Conservation (phyloP, 2,329 filamentous ascomycete species). For the Claviceps maximensis region DNA sequence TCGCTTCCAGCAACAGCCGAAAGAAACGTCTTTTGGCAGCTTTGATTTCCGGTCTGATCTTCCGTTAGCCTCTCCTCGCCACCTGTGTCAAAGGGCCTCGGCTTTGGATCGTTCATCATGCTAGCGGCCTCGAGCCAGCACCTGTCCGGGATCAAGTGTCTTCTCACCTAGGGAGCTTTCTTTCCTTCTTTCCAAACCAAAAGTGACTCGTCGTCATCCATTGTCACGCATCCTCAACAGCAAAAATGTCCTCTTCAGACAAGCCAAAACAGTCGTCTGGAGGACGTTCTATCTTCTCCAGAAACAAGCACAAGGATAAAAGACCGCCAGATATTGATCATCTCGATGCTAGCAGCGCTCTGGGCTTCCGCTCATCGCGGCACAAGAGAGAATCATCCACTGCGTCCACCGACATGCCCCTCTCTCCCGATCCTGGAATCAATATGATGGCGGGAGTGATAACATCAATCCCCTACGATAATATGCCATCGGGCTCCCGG, state of each 20-base stretch:
- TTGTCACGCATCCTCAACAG: background rate
- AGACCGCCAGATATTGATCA: conserved; percentile 46
- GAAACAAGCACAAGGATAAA: conserved; percentile 67
- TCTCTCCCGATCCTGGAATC: conserved; percentile 50
- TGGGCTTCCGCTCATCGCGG: conserved; percentile 58
- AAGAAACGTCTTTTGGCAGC: background rate
- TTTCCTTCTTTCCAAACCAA: conserved; percentile 2
- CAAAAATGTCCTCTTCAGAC: conserved; percentile 51
- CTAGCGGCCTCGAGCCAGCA: conserved; percentile 26
- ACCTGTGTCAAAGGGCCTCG: conserved; percentile 6
- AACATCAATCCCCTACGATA: conserved; percentile 79
- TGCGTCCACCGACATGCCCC: conserved; percentile 56
- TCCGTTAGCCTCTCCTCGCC: conserved; percentile 2
- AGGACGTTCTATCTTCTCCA: conserved; percentile 73
- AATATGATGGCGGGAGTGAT: conserved; percentile 72
- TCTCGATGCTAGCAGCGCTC: conserved; percentile 46
- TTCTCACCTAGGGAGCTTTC: conserved; percentile 16
- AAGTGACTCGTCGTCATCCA: background rate
- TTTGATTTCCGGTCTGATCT: background rate
- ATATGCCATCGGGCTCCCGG: conserved; percentile 47
- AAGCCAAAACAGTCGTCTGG: conserved; percentile 69
- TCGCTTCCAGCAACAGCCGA: background rate
- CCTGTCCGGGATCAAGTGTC: conserved; percentile 20
- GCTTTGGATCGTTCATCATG: conserved; percentile 20
- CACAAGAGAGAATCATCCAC: conserved; percentile 62